Evolutionary conservation across 345 rosid genomes (phyloP).

Genomic region (Gossypioides kirkii): DNA sequence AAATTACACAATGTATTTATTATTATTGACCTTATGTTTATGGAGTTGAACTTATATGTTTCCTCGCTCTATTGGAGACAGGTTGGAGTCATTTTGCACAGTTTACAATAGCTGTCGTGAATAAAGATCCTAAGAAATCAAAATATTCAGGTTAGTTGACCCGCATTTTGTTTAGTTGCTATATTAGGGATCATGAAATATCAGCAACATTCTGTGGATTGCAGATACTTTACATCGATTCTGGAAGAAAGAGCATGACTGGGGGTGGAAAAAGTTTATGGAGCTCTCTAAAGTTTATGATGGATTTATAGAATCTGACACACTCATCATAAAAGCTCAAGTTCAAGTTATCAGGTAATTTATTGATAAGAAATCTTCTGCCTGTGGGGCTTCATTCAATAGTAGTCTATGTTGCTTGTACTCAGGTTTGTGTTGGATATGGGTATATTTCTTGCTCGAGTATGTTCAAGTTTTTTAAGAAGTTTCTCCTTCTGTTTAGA

Average conservation of each 20-base stretch:
- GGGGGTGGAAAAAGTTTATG: conserved; percentile 99
- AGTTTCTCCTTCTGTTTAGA: background rate
- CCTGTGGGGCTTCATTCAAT: conserved; percentile 1
- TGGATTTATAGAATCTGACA: conserved; percentile 79
- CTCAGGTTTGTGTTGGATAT: background rate
- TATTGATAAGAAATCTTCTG: background rate
- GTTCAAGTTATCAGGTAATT: conserved; percentile 88
- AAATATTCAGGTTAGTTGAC: conserved; percentile 70
- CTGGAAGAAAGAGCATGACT: conserved; percentile 89
- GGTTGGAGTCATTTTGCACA: conserved; percentile 99
- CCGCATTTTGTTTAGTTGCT: conserved; percentile 10
- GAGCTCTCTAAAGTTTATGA: conserved; percentile 76
- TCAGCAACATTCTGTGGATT: conserved; percentile 24
- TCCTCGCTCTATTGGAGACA: conserved; percentile 27
- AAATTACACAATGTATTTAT: background rate
- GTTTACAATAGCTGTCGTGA: conserved; percentile 86
- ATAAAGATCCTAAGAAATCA: conserved; percentile 86
- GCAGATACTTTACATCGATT: conserved; percentile 89
- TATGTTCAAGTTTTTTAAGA: too few species aligned
- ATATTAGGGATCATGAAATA: conserved; percentile 8
- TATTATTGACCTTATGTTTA: background rate
- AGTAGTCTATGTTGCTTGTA: background rate
- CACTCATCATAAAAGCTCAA: conserved; percentile 86
- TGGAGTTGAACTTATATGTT: conserved; percentile 2
- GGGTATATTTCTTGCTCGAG: background rate